Conservation (phyloP, 345 rosid species). For the Sisymbrium irio region DNA sequence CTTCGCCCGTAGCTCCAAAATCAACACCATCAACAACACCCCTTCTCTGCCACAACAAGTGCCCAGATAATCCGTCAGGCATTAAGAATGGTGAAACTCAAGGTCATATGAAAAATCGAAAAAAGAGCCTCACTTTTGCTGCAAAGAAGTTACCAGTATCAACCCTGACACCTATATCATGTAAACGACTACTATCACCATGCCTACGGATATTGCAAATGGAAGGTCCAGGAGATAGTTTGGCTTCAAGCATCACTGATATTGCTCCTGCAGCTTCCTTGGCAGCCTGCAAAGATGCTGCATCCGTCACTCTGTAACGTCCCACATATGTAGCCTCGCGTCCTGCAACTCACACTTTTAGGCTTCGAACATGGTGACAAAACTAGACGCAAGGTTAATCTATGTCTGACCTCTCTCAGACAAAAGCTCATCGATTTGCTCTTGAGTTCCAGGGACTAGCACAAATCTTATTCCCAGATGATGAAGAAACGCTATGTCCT, state of each 20-base stretch:
- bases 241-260: constrained; percentile 86
- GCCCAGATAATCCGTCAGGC: constrained; percentile 5
- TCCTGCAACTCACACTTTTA: constrained; percentile 44
- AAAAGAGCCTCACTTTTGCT: constrained; percentile 62
- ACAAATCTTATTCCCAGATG: constrained; percentile 84
- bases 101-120: background rate
- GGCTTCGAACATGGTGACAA: background rate
- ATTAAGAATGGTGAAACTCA: background rate
- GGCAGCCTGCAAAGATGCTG: constrained; percentile 79
- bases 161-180: constrained; percentile 94
- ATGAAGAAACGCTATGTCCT: constrained; percentile 98
- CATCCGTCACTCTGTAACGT: constrained; percentile 79
- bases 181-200: constrained; percentile 85
- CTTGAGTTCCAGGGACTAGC: constrained; percentile 86
- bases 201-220: constrained; percentile 84
- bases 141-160: constrained; percentile 98
- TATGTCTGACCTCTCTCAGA: constrained; percentile 64
- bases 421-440: constrained; percentile 77
- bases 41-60: constrained; percentile 56
- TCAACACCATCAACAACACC: constrained; percentile 93
- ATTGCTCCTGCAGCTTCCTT: constrained; percentile 95
- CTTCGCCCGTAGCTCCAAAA: constrained; percentile 94
- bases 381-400: background rate
- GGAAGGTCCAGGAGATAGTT: constrained; percentile 94
- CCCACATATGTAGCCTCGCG: constrained; percentile 66